Evolutionary conservation across 202 grass and related monocot species (phyloP), one percentile per base, ranked within the genome.

Genomic region (Zoysia matrella): DNA sequence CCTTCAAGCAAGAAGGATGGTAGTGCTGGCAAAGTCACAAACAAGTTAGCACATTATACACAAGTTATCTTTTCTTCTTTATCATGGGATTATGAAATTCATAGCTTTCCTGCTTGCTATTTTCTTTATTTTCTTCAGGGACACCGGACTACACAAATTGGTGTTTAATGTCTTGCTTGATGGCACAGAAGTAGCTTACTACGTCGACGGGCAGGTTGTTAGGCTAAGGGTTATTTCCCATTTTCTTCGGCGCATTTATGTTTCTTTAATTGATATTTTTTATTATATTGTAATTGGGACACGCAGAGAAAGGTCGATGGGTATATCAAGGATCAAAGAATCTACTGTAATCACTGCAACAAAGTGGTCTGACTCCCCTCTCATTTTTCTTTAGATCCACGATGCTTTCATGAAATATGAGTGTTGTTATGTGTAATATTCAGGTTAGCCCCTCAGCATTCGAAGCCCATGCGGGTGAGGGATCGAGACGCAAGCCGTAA

Each of bases 141-240:
- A 98, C 77, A 79, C 79, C 11, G 87, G 92, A n/a, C 57, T 98
- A 69, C 95, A 98, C 87, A 98, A 98, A 82, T 82, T 98, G 86
- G 92, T 98, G 2, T 98, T 98, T 73, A 95, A 88, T 91, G 91
- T 98, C 72, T 93, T 98, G 88, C 92, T 92, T 81, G 92, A 95
- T 85, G 95, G 95, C 61, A 98, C 95, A 44, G 95, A 98, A 93
- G 88, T 98, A 76, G 89, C 83, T 46, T 98, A 98, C 88, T 98
- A 88, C 88, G 90, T 95, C 88, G 90, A 92, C 57, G 95, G 92
- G 75, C 81, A 95, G 95, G 95, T 95, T 91, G 82, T 87, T 88
- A 84, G 54, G 62, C 71, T 67, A 80, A 79, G 30, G 30, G 30
- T 36, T 67, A 66, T 74, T 44, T 75, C 82, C 30, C 11, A 61